Evolutionary conservation across 192 early-diverging fungal genomes (phyloP).

Genomic region (Lobosporangium transversale): DNA sequence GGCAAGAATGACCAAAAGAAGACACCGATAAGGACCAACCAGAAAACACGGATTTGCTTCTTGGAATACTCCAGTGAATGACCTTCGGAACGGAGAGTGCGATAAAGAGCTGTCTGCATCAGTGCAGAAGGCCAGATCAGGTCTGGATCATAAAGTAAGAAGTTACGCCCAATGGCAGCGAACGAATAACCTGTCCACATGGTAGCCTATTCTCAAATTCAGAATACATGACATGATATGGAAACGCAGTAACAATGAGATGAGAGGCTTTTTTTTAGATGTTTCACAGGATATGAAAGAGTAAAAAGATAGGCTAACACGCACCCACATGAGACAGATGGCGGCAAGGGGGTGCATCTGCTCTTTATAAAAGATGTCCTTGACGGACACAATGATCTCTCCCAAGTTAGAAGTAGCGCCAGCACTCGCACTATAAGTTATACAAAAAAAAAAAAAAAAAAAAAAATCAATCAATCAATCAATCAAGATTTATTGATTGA

Average conservation of each 20-base stretch:
- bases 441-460: background rate
- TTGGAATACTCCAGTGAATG: constrained; percentile 24
- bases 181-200: constrained; percentile 56
- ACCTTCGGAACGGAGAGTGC: constrained; percentile 48
- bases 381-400: constrained; percentile 57
- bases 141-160: constrained; percentile 54
- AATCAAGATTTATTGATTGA: background rate
- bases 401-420: constrained; percentile 53
- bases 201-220: constrained; percentile 24
- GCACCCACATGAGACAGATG: constrained; percentile 50
- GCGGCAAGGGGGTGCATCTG: constrained; percentile 55
- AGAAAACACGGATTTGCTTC: constrained; percentile 53
- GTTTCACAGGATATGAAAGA: background rate
- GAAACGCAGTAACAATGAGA: no score
- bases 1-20: constrained; percentile 57
- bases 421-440: constrained; percentile 33
- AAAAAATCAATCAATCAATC: background rate
- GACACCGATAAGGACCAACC: constrained; percentile 41
- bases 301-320: no score
- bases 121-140: constrained; percentile 55
- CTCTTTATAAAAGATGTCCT: constrained; percentile 56
- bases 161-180: constrained; percentile 48
- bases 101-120: constrained; percentile 53
- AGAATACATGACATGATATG: background rate
- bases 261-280: no score